Percentiles rank a stretch among this genome's conserved stretches.
Conservation (phyloP, 2,329 filamentous ascomycete species). For the Ophiostoma pallidulum region DNA sequence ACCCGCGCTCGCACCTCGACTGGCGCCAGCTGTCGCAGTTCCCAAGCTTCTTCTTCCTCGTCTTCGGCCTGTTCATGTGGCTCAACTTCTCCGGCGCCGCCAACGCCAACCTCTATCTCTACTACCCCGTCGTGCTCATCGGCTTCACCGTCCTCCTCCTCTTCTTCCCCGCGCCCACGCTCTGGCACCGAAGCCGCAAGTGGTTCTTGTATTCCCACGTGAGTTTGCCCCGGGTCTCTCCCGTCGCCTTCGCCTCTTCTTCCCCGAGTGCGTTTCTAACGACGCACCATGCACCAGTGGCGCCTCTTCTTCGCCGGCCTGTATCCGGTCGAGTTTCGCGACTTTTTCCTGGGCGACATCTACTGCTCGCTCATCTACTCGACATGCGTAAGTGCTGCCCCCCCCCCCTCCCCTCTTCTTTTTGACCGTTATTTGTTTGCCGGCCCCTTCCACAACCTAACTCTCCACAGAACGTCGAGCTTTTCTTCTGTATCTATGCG, state of each 20-base stretch:
- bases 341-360: constrained; percentile 97
- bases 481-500: constrained; percentile 94
- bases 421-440: not conserved
- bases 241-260: not conserved
- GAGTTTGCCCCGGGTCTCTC: constrained; percentile 29
- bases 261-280: no score
- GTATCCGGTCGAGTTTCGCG: constrained; percentile 90
- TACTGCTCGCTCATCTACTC: constrained; percentile 92
- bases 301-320: constrained; percentile 75
- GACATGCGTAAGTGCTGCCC: constrained; percentile 72
- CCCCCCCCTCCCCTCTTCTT: no score
- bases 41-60: constrained; percentile 71
- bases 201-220: constrained; percentile 91
- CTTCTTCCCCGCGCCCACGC: constrained; percentile 62
- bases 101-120: constrained; percentile 60
- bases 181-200: constrained; percentile 66
- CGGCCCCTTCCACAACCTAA: no score
- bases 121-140: constrained; percentile 78
- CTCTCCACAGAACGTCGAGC: constrained; percentile 62
- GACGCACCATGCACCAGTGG: constrained; percentile 45
- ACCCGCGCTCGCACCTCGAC: constrained; percentile 74
- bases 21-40: constrained; percentile 85
- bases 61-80: constrained; percentile 76
- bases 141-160: constrained; percentile 57
- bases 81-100: constrained; percentile 73